Conservation (phyloP, 768 basidiomycete species). For the Auricularia auricula-judae region DNA sequence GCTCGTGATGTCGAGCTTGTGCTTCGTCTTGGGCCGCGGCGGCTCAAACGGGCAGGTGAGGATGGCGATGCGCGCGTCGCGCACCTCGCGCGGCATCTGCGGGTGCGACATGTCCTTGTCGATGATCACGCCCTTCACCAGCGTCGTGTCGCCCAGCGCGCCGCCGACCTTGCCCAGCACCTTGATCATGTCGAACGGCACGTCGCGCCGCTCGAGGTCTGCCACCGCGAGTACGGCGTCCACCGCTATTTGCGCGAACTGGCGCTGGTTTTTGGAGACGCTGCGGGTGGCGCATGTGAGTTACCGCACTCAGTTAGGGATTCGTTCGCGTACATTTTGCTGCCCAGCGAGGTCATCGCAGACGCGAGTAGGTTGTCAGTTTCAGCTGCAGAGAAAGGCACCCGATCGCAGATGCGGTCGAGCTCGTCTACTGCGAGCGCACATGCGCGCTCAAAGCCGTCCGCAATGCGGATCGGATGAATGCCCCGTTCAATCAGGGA, state of each 20-base stretch:
- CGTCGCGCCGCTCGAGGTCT: slow-evolving; percentile 88
- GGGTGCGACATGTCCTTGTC: slow-evolving; percentile 99
- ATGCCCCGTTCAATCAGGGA: slow-evolving; percentile 97
- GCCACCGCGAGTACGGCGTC: slow-evolving; percentile 94
- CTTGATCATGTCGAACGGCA: slow-evolving; percentile 97
- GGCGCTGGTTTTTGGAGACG: slow-evolving; percentile 90
- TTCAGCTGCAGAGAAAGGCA: slow-evolving; percentile 73
- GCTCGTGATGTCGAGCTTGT: slow-evolving; percentile 92
- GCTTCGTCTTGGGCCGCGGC: slow-evolving; percentile 97
- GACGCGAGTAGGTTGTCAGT: slow-evolving; percentile 86
- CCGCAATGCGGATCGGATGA: slow-evolving; percentile 97
- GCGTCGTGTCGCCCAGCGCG: slow-evolving; percentile 84
- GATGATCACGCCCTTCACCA: slow-evolving; percentile 95
- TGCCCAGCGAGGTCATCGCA: slow-evolving; percentile 91
- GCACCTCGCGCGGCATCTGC: slow-evolving; percentile 86
- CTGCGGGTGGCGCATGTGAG: slow-evolving; percentile 28
- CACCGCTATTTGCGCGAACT: slow-evolving; percentile 96
- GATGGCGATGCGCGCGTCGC: slow-evolving; percentile 88
- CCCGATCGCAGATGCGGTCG: slow-evolving; percentile 80
- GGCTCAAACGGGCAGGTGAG: slow-evolving; percentile 99
- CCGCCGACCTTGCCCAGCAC: slow-evolving; percentile 99
- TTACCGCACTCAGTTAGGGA: background rate
- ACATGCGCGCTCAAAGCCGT: slow-evolving; percentile 96
- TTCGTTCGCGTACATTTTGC: slow-evolving; percentile 71
- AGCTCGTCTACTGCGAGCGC: slow-evolving; percentile 81